Evolutionary conservation across 2,329 filamentous ascomycete species (phyloP).

Genomic region (Basipetospora chlamydospora): DNA sequence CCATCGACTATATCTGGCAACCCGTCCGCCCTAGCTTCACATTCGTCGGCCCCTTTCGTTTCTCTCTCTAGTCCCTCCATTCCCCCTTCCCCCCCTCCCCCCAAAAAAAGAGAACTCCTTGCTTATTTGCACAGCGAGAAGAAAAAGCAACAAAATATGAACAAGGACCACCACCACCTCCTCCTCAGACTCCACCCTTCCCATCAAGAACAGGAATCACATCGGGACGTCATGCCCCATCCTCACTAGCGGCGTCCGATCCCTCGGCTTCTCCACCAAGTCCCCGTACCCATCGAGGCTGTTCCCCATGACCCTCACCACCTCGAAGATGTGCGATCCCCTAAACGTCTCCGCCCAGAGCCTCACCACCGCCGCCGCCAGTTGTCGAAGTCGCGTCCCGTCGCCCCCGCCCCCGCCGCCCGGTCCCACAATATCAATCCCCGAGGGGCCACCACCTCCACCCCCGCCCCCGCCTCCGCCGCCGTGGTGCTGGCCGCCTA

Average conservation of each 20-base stretch:
- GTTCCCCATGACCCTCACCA: slow-evolving; percentile 42
- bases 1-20: no score
- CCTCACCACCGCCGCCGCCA: slow-evolving; percentile 42
- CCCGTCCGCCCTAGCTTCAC: no score
- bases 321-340: slow-evolving; percentile 45
- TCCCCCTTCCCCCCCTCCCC: no score
- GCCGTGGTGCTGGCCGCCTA: no score
- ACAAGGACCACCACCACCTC: not conserved
- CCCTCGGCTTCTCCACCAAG: slow-evolving; percentile 38
- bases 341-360: slow-evolving; percentile 50
- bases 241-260: slow-evolving; percentile 27
- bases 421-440: no score
- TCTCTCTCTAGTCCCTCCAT: no score
- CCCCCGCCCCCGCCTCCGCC: no score
- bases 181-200: not conserved
- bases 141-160: no score
- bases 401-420: slow-evolving; percentile 31
- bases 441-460: no score
- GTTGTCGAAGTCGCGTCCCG: slow-evolving; percentile 34
- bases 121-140: no score
- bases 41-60: no score
- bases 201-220: not conserved
- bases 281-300: slow-evolving; percentile 43
- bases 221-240: slow-evolving; percentile 10
- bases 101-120: no score